A percentile compares a stretch with the other conserved stretches of the same genome.
Evolutionary conservation across 208 protist species (phyloP).

Genomic region (Trichomonas tenax): DNA sequence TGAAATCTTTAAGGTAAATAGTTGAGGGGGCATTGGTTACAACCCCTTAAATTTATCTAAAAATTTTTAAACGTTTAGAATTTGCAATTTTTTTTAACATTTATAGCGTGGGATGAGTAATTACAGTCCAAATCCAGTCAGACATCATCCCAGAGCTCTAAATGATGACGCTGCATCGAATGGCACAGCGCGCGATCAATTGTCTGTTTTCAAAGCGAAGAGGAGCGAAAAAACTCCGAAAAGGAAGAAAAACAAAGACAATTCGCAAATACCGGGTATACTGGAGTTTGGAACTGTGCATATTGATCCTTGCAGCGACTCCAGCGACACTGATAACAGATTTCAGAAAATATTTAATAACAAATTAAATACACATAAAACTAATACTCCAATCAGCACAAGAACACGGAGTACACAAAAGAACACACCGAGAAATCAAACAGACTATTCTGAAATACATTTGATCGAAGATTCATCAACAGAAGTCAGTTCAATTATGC

Average conservation of each 20-base stretch:
- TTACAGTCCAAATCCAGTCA: too few species aligned
- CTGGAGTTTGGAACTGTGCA: background rate
- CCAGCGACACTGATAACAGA: background rate
- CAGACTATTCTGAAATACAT: background rate
- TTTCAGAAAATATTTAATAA: background rate
- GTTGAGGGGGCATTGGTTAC: too few species aligned
- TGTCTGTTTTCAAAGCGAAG: background rate
- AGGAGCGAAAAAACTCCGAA: background rate
- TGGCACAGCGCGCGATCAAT: background rate
- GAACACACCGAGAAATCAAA: background rate
- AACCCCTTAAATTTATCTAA: too few species aligned
- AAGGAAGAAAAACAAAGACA: background rate
- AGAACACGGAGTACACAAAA: background rate
- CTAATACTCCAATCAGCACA: background rate
- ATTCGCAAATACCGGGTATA: background rate
- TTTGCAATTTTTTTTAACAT: too few species aligned
- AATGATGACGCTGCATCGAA: background rate
- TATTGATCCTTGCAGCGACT: background rate
- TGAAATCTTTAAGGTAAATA: too few species aligned
- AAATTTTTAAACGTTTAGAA: too few species aligned
- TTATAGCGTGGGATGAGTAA: too few species aligned
- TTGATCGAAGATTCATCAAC: background rate
- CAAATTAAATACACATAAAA: background rate
- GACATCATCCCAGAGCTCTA: too few species aligned
- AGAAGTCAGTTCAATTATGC: background rate